A percentile compares a stretch with the other conserved stretches of the same genome.
Evolutionary conservation across 1,284 basidiomycete species (phyloP).

Genomic region (Pseudozyma pruni): DNA sequence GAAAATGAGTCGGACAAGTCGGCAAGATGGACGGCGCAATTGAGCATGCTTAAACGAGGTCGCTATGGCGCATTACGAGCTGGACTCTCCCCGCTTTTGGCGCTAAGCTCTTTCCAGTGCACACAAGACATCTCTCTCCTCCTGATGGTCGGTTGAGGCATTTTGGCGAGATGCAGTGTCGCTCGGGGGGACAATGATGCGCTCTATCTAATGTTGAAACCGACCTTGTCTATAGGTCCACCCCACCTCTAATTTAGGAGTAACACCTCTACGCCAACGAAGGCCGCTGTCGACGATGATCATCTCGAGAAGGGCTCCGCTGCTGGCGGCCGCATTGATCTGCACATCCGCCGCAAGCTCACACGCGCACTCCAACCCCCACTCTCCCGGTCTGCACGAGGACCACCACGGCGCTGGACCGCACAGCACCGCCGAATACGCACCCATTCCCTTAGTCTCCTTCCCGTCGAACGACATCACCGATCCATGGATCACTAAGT

Average conservation of each 20-base stretch:
- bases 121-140: conserved; percentile 3
- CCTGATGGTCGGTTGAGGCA: conserved; percentile 1
- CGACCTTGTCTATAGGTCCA: too few relatives aligned
- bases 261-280: background rate
- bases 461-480: conserved; percentile 43
- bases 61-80: conserved; percentile 18
- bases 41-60: background rate
- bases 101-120: conserved; percentile 1
- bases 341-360: conserved; percentile 13
- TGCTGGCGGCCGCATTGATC: conserved; percentile 4
- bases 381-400: conserved; percentile 34
- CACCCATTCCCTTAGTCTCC: conserved; percentile 35
- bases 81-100: background rate
- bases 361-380: conserved; percentile 16
- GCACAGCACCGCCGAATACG: conserved; percentile 34
- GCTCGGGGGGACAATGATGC: too few relatives aligned
- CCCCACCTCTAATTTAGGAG: too few relatives aligned
- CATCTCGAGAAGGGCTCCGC: background rate
- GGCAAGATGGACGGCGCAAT: conserved; percentile 17
- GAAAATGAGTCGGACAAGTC: background rate
- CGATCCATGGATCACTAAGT: conserved; percentile 45
- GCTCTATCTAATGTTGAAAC: conserved; percentile 4
- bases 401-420: conserved; percentile 43
- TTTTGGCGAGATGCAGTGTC: background rate
- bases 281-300: conserved; percentile 8